Percentiles rank a stretch among this genome's conserved stretches.
phyloP scores from a whole-genome alignment of 441 rosid species.

The Iberis amara region DNA sequence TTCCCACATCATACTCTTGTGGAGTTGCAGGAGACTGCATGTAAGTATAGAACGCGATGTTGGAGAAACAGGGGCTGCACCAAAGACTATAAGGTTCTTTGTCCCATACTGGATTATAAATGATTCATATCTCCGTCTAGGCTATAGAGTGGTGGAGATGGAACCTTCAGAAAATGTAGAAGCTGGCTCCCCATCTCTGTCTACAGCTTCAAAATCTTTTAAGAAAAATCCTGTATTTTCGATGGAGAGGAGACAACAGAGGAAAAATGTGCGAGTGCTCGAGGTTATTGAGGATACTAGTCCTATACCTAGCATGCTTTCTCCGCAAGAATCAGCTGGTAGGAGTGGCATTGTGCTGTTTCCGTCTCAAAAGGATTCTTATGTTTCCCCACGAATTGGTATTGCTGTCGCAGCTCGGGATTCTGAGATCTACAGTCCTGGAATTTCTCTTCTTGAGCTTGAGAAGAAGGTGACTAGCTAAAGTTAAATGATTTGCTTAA shows the following conservation, averaged over 20 bases:
- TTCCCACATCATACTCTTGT: constrained; percentile 3
- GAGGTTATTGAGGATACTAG: constrained; percentile 88
- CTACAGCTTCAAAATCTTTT: constrained; percentile 69
- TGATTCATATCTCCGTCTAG: constrained; percentile 69
- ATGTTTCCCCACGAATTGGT: constrained; percentile 65
- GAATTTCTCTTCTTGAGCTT: constrained; percentile 91
- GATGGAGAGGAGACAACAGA: constrained; percentile 52
- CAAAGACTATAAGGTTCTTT: constrained; percentile 79
- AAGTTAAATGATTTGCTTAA: constrained; percentile 11
- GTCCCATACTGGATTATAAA: constrained; percentile 97
- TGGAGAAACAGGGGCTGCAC: constrained; percentile 83
- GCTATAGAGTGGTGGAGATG: constrained; percentile 83
- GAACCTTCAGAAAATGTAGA: constrained; percentile 70
- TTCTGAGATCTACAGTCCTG: constrained; percentile 84
- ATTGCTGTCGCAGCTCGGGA: constrained; percentile 75
- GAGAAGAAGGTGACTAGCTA: constrained; percentile 80
- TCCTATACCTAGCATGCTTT: constrained; percentile 93
- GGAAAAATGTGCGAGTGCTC: constrained; percentile 67
- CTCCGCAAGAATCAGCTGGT: constrained; percentile 86
- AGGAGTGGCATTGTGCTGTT: constrained; percentile 63
- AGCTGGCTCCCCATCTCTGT: constrained; percentile 47
- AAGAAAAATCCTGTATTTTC: constrained; percentile 52
- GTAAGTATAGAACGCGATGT: constrained; percentile 90
- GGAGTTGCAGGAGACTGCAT: constrained; percentile 75
- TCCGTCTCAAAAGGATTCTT: constrained; percentile 38